Conservation (phyloP, 2,329 filamentous ascomycete genomes). For the Furcasterigmium furcatum region DNA sequence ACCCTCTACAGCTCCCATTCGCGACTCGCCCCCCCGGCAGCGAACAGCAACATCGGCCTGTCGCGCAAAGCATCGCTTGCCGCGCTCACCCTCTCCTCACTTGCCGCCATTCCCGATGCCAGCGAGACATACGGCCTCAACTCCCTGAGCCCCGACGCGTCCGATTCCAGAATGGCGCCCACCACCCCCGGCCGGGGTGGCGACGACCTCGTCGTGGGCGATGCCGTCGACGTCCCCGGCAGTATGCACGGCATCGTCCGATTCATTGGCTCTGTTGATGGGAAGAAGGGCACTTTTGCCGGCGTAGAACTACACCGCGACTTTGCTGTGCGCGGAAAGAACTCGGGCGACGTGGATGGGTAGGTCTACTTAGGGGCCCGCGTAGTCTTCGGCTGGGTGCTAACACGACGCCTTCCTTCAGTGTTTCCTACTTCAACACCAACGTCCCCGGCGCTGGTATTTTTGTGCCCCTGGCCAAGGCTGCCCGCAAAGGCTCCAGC, state of each 20-base stretch:
- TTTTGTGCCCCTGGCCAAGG: slow-evolving; percentile 85
- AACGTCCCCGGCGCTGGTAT: slow-evolving; percentile 79
- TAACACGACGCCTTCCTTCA: slow-evolving; percentile 29
- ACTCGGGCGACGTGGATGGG: slow-evolving; percentile 95
- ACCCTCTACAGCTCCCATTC: slow-evolving; percentile 47
- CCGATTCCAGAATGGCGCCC: slow-evolving; percentile 44
- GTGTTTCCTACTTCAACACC: slow-evolving; percentile 78
- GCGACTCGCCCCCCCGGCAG: slow-evolving; percentile 33
- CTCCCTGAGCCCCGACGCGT: slow-evolving; percentile 38
- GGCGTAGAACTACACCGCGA: slow-evolving; percentile 85
- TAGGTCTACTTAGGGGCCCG: slow-evolving; percentile 36
- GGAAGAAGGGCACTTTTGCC: slow-evolving; percentile 88
- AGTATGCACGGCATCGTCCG: slow-evolving; percentile 88
- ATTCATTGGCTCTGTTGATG: slow-evolving; percentile 82
- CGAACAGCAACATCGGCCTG: slow-evolving; percentile 29
- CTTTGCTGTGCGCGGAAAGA: slow-evolving; percentile 83
- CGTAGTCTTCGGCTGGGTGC: slow-evolving; percentile 4
- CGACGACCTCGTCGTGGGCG: slow-evolving; percentile 67
- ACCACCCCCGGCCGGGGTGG: slow-evolving; percentile 50
- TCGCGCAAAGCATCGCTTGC: slow-evolving; percentile 70
- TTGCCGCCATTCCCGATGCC: slow-evolving; percentile 65
- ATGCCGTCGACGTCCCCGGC: slow-evolving; percentile 86
- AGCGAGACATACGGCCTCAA: slow-evolving; percentile 60
- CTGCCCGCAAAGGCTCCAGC: slow-evolving; percentile 62
- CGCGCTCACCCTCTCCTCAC: slow-evolving; percentile 60